These are phyloP conservation scores for Venturia carpophila DNA, from an alignment of 2,329 filamentous ascomycete genomes.

Conservation along the genomic window DNA sequence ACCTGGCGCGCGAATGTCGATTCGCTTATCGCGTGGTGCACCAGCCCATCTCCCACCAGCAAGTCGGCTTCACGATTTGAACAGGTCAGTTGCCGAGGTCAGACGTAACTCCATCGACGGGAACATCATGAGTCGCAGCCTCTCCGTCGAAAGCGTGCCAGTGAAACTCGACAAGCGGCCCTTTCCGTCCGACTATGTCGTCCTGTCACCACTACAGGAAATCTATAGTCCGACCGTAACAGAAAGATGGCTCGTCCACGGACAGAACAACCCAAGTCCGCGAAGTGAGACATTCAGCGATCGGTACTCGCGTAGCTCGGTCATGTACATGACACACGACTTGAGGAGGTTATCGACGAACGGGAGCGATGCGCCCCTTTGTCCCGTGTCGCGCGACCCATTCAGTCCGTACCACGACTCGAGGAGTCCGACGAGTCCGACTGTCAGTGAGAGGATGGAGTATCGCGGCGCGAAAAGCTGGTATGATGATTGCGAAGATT, in stretches of 20 bases:
- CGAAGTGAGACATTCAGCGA: slow-evolving; percentile 9
- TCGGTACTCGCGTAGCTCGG: neutral
- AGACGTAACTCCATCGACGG: neutral
- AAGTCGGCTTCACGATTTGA: neutral
- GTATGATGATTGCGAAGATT: slow-evolving; percentile 2
- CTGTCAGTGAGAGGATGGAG: slow-evolving; percentile 6
- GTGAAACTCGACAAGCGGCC: slow-evolving; percentile 7
- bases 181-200: slow-evolving; percentile 3
- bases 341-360: slow-evolving; percentile 6
- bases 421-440: neutral
- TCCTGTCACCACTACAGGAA: slow-evolving; percentile 1
- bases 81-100: neutral
- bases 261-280: neutral
- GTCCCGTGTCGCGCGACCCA: neutral
- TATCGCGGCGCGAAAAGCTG: neutral
- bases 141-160: slow-evolving; percentile 1
- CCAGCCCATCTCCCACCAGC: slow-evolving; percentile 7
- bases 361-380: neutral
- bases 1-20: slow-evolving; percentile 10
- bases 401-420: neutral
- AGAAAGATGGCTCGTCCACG: slow-evolving; percentile 4
- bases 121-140: neutral
- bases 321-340: neutral
- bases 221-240: neutral
- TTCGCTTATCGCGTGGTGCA: neutral